Evolutionary conservation across 2,329 filamentous ascomycete species (phyloP).

Genomic region (Xylariaceae sp.): DNA sequence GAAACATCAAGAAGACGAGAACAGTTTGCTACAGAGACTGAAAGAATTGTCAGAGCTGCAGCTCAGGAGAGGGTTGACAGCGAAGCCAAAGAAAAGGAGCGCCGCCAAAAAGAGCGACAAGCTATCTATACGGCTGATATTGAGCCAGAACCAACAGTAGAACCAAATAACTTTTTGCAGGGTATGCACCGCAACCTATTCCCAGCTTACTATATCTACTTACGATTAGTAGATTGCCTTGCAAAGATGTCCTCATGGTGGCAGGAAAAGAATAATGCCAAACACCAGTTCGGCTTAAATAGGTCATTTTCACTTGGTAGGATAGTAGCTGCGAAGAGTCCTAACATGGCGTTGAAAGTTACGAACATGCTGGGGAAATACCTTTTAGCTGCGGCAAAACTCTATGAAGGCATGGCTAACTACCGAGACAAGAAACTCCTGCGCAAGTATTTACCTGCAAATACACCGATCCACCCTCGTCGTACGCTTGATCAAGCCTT

Average conservation of each 20-base stretch:
- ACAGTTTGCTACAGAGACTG: slow-evolving; percentile 39
- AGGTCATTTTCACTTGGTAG: too few species aligned
- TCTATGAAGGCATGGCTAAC: slow-evolving; percentile 46
- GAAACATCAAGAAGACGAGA: slow-evolving; percentile 44
- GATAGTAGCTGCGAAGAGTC: neutral
- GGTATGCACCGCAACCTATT: too few species aligned
- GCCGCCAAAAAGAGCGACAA: neutral
- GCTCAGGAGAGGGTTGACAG: neutral
- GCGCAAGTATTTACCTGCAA: slow-evolving; percentile 39
- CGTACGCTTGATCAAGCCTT: slow-evolving; percentile 54
- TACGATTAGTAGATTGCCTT: too few species aligned
- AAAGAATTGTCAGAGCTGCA: slow-evolving; percentile 4
- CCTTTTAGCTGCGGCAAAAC: slow-evolving; percentile 41
- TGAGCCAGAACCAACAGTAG: too few species aligned
- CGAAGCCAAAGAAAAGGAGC: neutral
- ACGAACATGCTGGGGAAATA: slow-evolving; percentile 34
- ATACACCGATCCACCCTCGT: slow-evolving; percentile 49
- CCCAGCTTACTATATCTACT: too few species aligned
- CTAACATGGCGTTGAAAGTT: neutral
- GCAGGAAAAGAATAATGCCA: too few species aligned
- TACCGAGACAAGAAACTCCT: slow-evolving; percentile 44
- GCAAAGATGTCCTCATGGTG: too few species aligned
- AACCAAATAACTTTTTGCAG: too few species aligned
- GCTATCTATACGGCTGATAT: too few species aligned
- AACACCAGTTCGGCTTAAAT: too few species aligned